Evolutionary conservation across 352 stramenopile genomes (phyloP), one percentile per base, ranked within the genome.

Genomic region (Phytophthora fragariae): DNA sequence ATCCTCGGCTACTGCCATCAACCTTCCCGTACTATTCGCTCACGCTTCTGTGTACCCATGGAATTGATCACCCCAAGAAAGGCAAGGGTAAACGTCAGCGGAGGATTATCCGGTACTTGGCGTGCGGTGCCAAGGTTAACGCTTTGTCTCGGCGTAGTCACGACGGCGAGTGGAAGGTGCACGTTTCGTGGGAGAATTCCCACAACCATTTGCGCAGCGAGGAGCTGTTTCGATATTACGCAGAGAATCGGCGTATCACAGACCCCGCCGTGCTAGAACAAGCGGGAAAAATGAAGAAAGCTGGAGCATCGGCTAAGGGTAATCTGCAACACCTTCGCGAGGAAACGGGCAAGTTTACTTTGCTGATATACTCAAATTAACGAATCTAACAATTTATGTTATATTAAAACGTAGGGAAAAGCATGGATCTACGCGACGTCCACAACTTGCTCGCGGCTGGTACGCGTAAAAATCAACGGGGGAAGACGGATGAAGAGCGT

Each of bases 31-130:
- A 57, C 24, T 72, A 66, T 17, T 72, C 31, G 15, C 17, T 65
- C 0, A 65, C 65, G 17, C 31, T 65, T 0, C 1, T 65, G 15
- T 65, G 33, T 27, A 72, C 49, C 1, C 65, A 67, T 35, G 57
- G 65, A 24, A 66, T 67, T 27, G 37, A 58, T 0, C 65, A 72
- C 12, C 46, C 55, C 1, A 61, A 62, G 58, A 65, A 10, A 24
- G 3, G 65, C 24, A 72, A 63, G 29, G 57, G 49, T 3, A 61
- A 61, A 3, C 47, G 57, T 0, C 57, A 57, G n/a, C 9, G 52
- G 15, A 62, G 35, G 29, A 62, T 58, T 10, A 62, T 67, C 10
- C 37, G 49, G 0, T 67, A 57, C 39, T 27, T 68, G 17, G 33
- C 3, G 1, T 72, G 57, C 44, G 29, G 6, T 0, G 46, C 47